Conservation (phyloP, 306 rosid species). For the Malus fusca region DNA sequence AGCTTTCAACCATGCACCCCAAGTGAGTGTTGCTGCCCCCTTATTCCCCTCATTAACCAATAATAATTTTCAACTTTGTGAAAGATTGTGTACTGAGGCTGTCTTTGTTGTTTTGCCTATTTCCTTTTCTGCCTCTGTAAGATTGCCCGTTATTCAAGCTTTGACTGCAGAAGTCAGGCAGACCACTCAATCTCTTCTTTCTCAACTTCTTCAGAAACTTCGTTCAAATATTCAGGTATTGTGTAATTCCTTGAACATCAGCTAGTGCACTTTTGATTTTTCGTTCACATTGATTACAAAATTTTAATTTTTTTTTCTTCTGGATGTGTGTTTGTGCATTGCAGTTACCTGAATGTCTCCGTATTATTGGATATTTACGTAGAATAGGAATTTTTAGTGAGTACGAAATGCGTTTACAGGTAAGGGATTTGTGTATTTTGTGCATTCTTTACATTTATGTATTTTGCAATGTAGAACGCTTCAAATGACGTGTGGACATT, state of each 20-base stretch:
- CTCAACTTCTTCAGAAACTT: slow-evolving; percentile 93
- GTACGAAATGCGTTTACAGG: slow-evolving; percentile 97
- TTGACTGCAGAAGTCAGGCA: slow-evolving; percentile 84
- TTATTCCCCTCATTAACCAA: slow-evolving; percentile 3
- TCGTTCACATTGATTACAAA: neutral
- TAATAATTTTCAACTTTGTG: neutral
- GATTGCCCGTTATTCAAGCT: slow-evolving; percentile 79
- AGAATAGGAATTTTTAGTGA: slow-evolving; percentile 91
- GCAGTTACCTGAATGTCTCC: slow-evolving; percentile 95
- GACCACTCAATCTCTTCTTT: slow-evolving; percentile 93
- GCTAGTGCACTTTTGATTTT: slow-evolving; percentile 8
- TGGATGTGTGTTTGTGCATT: slow-evolving; percentile 15
- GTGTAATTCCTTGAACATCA: slow-evolving; percentile 5
- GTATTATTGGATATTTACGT: slow-evolving; percentile 87
- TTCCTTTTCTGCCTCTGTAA: slow-evolving; percentile 11
- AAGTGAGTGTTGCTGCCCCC: slow-evolving; percentile 41
- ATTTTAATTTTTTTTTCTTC: neutral
- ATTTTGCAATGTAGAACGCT: neutral
- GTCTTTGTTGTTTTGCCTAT: neutral
- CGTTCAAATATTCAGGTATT: slow-evolving; percentile 95
- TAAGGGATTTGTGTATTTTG: slow-evolving; percentile 6
- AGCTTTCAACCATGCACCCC: slow-evolving; percentile 95
- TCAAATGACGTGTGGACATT: neutral
- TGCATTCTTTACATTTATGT: neutral
- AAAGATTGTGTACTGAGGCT: slow-evolving; percentile 14